Base-by-base conservation (phyloP, 176 grass and related monocot genomes). In the Cenchrus fungigraminus region DNA sequence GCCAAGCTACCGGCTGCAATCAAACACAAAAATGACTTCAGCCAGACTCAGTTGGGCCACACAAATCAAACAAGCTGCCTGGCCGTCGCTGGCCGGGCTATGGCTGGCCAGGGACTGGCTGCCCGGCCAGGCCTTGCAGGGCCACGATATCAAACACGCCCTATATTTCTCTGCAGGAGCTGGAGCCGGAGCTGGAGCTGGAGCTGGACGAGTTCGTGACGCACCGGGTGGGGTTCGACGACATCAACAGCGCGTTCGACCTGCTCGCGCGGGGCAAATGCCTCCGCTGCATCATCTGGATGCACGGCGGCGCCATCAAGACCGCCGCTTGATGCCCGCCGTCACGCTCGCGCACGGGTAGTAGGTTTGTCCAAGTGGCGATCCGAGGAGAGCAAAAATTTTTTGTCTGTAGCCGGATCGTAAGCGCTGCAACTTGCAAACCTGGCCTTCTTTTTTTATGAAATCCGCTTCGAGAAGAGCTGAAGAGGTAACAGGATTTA, bases 251-350 rank as follows among this genome's bases (percentile, higher is more conserved):
- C 10, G 88, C 86, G 19, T 94, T 94, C 66, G 88, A 88, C 2
- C 73, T 94, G 64, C 79, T 94, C 62, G 17, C 20, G 1, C 61
- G 86, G 45, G 88, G 83, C 64, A 88, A 73, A 64, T 86, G 88
- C 74, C 79, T 93, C 37, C 43, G 88, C 19, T 91, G 92, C 79
- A 88, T 83, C 69, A 67, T 91, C 37, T 86, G 92, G 88, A 91
- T 94, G 86, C 75, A 76, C 65, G 83, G 53, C 71, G 86, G 19
- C n/a, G 84, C 34, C 4, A 51, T 12, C 59, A 40, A 8, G 3
- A 67, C 14, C 19, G 40, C 15, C 43, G 71, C 50, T 45, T 57
- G 34, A 57, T 5, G 51, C 43, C 72, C 32, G 25, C 20, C 34
- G 12, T 4, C 52, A 3, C 52, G 52, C 52, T 15, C 52, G 51